Base-by-base conservation (phyloP, 495 filamentous ascomycete species). In the Melanomma pulvis-pyrius region DNA sequence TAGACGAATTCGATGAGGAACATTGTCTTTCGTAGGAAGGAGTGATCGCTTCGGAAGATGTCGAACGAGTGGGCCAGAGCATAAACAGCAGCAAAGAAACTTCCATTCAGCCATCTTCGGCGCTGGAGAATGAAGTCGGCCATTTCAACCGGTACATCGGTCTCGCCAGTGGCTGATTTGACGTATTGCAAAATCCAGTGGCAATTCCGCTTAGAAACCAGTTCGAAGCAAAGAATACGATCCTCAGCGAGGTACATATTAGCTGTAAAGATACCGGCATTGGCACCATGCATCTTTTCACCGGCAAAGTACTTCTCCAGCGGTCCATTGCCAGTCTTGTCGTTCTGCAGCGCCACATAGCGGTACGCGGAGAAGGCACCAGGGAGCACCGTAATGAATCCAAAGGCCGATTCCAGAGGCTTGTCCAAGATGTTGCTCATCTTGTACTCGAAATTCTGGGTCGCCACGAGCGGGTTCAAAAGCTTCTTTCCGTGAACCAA, bases 181-280 rank as follows among this genome's bases (percentile, higher is more conserved):
- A 99, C 96, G 73, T 99, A 99, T 72, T 96, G 91, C 67, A 99
- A 78, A 63, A 98, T 89, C 96, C 96, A 99, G 78, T 90, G 87
- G 75, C 92, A 96, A 74, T 96, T 97, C 58, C 96, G 87, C 79
- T 99, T 99, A 22, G 92, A 88, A 52, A 99, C 96, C 46, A 99
- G 90, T 79, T 99, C 96, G 80, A 97, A 99, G 77, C 96, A 99
- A 36, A 99, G 86, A 72, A 99, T 99, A 79, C 96, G 91, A 85
- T 99, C 96, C 76, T 99, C 96, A 44, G 96, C 96, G 61, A 99
- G 85, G 74, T 99, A 99, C 96, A 99, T 99, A 77, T 99, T 99
- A 67, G 96, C 93, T 11, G 92, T 96, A 82, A 99, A 98, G 70
- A 98, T 96, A 75, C 93, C 96, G 3, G 96, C 96, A 69, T 94